These are phyloP conservation scores for Tephrocybe sp. DNA, from an alignment of 768 basidiomycete species.

Conservation along the genomic window DNA sequence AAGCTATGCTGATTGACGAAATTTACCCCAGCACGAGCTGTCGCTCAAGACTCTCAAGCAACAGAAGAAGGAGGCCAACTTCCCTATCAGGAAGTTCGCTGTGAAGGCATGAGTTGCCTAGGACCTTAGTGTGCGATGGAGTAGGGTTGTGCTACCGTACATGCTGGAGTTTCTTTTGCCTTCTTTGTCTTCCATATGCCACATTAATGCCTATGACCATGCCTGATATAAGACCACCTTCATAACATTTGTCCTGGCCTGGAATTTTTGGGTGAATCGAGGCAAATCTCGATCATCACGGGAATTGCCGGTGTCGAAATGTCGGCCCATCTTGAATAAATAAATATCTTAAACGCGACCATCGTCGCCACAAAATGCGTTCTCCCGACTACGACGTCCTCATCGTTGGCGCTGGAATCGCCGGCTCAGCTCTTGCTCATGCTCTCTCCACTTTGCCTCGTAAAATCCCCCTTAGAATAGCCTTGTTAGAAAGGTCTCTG, in stretches of 20 bases:
- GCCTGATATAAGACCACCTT: slow-evolving; percentile 3
- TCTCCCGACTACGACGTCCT: slow-evolving; percentile 60
- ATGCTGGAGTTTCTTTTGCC: slow-evolving; percentile 18
- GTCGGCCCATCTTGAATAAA: not conserved
- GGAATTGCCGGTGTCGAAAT: not conserved
- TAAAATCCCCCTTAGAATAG: slow-evolving; percentile 64
- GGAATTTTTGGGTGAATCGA: not conserved
- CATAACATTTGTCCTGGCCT: not conserved
- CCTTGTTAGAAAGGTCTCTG: slow-evolving; percentile 87
- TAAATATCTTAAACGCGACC: not conserved
- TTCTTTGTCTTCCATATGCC: slow-evolving; percentile 22
- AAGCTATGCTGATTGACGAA: not conserved
- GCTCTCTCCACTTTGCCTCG: slow-evolving; percentile 66
- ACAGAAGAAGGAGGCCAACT: slow-evolving; percentile 92
- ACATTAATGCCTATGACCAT: slow-evolving; percentile 17
- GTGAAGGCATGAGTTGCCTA: slow-evolving; percentile 73
- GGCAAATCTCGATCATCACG: not conserved
- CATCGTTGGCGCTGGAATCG: slow-evolving; percentile 91
- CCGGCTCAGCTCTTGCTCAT: slow-evolving; percentile 84
- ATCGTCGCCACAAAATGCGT: not conserved
- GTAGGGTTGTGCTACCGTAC: slow-evolving; percentile 3
- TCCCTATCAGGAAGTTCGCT: slow-evolving; percentile 91
- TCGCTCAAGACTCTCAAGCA: slow-evolving; percentile 89
- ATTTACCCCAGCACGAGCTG: slow-evolving; percentile 62
- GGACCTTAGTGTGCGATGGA: slow-evolving; percentile 12